A percentile compares a stretch with the other conserved stretches of the same genome.
Conservation (phyloP, 495 filamentous ascomycete species). For the Aspergillus hancockii region DNA sequence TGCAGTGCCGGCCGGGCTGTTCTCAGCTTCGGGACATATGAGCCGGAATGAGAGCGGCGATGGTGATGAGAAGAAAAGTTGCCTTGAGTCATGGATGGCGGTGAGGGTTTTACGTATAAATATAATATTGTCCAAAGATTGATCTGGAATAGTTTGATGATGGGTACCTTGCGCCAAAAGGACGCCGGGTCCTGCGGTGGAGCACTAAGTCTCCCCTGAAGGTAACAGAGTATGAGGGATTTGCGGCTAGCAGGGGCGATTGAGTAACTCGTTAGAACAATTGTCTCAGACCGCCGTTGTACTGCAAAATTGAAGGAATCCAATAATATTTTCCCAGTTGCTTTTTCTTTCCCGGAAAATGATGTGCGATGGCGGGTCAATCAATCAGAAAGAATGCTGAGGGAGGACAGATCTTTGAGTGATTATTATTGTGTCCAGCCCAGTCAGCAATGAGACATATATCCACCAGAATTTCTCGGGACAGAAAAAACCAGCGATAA, state of each 20-base stretch:
- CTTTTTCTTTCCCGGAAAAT: conserved; percentile 7
- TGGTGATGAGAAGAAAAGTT: conserved; percentile 34
- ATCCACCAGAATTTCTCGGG: conserved; percentile 15
- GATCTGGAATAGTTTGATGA: conserved; percentile 36
- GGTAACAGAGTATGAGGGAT: conserved; percentile 35
- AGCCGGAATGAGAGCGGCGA: conserved; percentile 38
- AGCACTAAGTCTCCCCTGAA: conserved; percentile 32
- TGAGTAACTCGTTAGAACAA: conserved; percentile 16
- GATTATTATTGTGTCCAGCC: conserved; percentile 17
- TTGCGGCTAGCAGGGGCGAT: conserved; percentile 21
- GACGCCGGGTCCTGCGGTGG: conserved; percentile 26
- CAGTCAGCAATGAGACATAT: conserved; percentile 22
- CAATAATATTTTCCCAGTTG: background rate
- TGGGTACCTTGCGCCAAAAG: conserved; percentile 35
- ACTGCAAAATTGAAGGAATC: conserved; percentile 2
- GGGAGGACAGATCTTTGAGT: conserved; percentile 17
- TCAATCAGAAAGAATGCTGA: conserved; percentile 16
- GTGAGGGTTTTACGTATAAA: conserved; percentile 35
- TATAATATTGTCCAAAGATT: conserved; percentile 17
- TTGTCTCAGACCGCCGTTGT: conserved; percentile 24
- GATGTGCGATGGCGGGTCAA: conserved; percentile 13
- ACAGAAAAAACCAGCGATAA: conserved; percentile 24
- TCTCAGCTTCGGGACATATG: conserved; percentile 37
- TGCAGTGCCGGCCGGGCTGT: conserved; percentile 35
- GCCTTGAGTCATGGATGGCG: conserved; percentile 49